Base-by-base conservation (phyloP, 768 basidiomycete genomes). In the Suillus hirtellus region DNA sequence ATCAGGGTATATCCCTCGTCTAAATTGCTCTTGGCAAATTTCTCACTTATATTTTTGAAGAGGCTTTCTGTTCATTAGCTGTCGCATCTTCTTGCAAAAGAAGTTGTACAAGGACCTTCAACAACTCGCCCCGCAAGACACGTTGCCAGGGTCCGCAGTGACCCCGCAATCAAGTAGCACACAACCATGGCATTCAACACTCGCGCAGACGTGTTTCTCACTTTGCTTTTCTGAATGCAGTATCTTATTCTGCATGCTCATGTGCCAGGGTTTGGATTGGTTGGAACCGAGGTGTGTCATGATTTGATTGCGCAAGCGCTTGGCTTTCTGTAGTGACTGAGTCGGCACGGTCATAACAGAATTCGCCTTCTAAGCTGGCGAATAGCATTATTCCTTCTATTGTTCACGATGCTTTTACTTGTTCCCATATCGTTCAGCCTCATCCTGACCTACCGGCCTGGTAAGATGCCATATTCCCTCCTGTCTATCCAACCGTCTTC, bases 171-270 rank as follows among this genome's bases (percentile, higher is more conserved):
- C 56, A 52, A 66, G 24, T 64, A 67, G 64, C 64, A 65, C 64
- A 49, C 69, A 70, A 17, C 68, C 78, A 38, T 74, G 83, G 50
- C 89, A 92, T 66, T 85, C 87, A 0, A 71, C 73, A 4, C 69
- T 91, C 0, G 81, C 92, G 0, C 77, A 87, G 49, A 78, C 76
- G 1, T 72, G 87, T 8, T 93, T 95, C 68, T 83, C 90, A 0
- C 74, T 86, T 38, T 88, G 87, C 68, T 91, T 93, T 72, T 83
- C 89, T 1, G 93, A 93, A 75, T 85, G 87, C 59, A 88, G 87
- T 65, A 83, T 85, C 68, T 76, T 94, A 64, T 93, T 93, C 68
- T 65, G 86, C 14, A 78, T 94, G 62, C 77, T 94, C 6, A 83
- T 93, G 74, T 81, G 84, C n/a, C 92, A 95, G 75, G 89, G 82